Evolutionary conservation across 306 rosid species (phyloP), one percentile per base, ranked within the genome.

Genomic region (Medicago arabica): DNA sequence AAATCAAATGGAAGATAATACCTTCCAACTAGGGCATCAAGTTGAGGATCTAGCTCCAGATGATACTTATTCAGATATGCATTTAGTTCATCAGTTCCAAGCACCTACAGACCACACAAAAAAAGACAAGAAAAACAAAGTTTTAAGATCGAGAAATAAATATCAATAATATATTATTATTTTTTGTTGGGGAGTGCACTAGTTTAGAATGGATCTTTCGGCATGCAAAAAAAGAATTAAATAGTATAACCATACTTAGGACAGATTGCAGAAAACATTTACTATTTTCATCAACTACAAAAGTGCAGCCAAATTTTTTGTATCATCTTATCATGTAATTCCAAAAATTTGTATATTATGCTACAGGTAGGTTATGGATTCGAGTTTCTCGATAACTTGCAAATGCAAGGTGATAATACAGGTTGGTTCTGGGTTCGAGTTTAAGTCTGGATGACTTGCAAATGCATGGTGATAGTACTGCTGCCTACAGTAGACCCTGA

Each of bases 11-110:
- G 9, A 81, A 50, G 17, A 62, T 46, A 46, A 49, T 85, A 89
- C 97, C 97, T 89, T 79, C 97, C 97, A 55, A 92, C 93, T 53
- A 88, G 90, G 8, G 89, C 90, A 84, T 92, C 97, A 68, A 92
- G 96, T 85, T 92, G 92, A 67, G 97, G 91, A 78, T 92, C 97
- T 77, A 92, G 90, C 88, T 88, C 96, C 69, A 92, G 75, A 57
- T 87, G 92, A 81, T 90, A 90, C 81, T 90, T 92, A 65, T 77
- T 88, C 78, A 92, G 81, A 81, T 89, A 92, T 58, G 96, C 90
- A 83, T 84, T 88, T 80, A 90, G 75, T 80, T 92, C 97, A 78
- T 92, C 97, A 71, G 97, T 90, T 74, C 96, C 97, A 79, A 90
- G 93, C 38, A 92, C 97, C 93, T 92, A 80, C 38, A 74, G 70